Evolutionary conservation across 2,329 filamentous ascomycete species (phyloP), one percentile per base, ranked within the genome.

Genomic region (Xylaria sp.): DNA sequence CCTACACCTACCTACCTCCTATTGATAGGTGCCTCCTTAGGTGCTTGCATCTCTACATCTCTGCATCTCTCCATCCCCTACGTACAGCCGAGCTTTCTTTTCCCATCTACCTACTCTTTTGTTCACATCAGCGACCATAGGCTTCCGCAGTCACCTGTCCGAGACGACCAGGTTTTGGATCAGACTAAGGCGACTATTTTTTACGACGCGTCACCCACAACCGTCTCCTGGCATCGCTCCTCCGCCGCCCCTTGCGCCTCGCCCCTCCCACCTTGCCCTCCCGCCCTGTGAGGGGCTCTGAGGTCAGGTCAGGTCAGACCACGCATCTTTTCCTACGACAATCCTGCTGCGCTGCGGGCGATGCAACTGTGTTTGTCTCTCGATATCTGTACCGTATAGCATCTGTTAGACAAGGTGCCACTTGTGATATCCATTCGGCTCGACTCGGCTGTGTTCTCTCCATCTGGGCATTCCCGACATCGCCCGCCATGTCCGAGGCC

Each of bases 401-500:
- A 25, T 13, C 60, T 35, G 50, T 60, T 40, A 53, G 10, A 40
- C 58, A 2, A 51, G 16, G 57, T 53, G 53, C n/a, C 27, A 44
- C 23, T 44, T 13, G 32, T 35, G 32, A 35, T 35, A 35, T 35
- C 12, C 37, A 5, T 23, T 48, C 27, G 54, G 42, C 32, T 44
- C 57, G 48, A 70, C 57, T 58, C 47, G 21, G 59, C 63, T 25
- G 58, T 54, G 64, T 65, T 63, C 55, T 57, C 48, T 35, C 55
- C 44, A 44, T 37, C 50, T 32, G 60, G 53, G 54, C 54, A 29
- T 60, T 57, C 63, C 47, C 69, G 42, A 63, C 65, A 61, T 62
- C 68, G 64, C 71, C 75, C 79, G 80, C 73, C 79, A 91, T 91
- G 89, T 86, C 86, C 75, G 88, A 90, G 77, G 78, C 82, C 55